Evolutionary conservation across 495 filamentous ascomycete species (phyloP).

Genomic region (Oleoguttula mirabilis): DNA sequence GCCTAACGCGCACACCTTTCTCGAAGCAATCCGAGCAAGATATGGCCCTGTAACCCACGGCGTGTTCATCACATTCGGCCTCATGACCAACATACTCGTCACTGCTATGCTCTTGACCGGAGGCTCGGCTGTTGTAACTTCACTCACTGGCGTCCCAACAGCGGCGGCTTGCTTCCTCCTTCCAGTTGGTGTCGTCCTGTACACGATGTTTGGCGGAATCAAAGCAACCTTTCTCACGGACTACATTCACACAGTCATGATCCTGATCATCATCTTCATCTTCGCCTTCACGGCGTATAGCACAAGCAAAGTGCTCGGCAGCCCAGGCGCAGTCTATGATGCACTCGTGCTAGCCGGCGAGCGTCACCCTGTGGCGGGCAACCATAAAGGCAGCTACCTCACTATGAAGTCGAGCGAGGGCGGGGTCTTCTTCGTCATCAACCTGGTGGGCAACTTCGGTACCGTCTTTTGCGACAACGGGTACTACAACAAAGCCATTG

Average conservation of each 20-base stretch:
- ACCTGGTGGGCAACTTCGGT: conserved; percentile 32
- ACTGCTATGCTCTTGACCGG: conserved; percentile 77
- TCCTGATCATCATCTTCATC: conserved; percentile 79
- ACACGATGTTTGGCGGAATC: conserved; percentile 62
- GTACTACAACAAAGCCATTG: conserved; percentile 93
- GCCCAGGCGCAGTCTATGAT: conserved; percentile 71
- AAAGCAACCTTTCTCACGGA: conserved; percentile 66
- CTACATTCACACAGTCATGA: conserved; percentile 76
- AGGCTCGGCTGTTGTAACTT: conserved; percentile 73
- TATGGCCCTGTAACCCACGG: conserved; percentile 40
- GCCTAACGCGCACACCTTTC: conserved; percentile 44
- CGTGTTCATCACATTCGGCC: conserved; percentile 30
- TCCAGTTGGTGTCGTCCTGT: conserved; percentile 65
- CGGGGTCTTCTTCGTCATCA: conserved; percentile 94
- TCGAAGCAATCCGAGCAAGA: conserved; percentile 43
- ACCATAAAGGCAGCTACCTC: conserved; percentile 73
- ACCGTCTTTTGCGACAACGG: conserved; percentile 27
- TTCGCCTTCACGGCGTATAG: conserved; percentile 83
- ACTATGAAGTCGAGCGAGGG: conserved; percentile 84
- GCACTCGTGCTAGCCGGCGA: conserved; percentile 57
- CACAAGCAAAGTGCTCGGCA: conserved; percentile 62
- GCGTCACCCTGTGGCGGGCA: conserved; percentile 68
- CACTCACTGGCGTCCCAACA: conserved; percentile 75
- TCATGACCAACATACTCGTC: conserved; percentile 43
- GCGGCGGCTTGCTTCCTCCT: conserved; percentile 85